Percentiles rank a stretch among this genome's conserved stretches.
phyloP scores from a whole-genome alignment of 2,329 filamentous ascomycete species.

The Penicillium sp. region DNA sequence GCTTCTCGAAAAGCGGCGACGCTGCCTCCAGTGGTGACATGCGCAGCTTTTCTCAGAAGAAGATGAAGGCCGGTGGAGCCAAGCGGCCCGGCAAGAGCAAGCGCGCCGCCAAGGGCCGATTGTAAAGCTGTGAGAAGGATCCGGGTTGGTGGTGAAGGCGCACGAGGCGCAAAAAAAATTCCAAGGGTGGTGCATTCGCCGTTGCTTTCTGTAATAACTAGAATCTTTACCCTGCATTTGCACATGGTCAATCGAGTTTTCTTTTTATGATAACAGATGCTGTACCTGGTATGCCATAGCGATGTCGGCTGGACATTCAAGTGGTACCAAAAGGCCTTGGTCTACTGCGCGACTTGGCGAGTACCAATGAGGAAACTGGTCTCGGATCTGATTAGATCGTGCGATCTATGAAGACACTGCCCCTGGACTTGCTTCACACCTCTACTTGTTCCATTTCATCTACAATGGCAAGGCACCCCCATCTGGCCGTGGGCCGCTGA shows the following conservation, averaged over 20 bases:
- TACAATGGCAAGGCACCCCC: no score
- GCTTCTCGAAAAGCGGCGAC: constrained; percentile 85
- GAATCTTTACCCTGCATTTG: constrained; percentile 20
- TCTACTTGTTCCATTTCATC: no score
- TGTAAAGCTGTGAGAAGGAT: constrained; percentile 8
- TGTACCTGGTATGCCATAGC: neutral
- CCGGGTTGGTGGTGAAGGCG: constrained; percentile 6
- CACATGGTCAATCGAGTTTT: constrained; percentile 17
- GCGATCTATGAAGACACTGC: no score
- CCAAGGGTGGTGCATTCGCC: constrained; percentile 9
- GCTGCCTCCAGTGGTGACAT: constrained; percentile 78
- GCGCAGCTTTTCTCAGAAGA: constrained; percentile 74
- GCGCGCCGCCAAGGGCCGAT: constrained; percentile 38
- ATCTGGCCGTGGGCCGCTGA: no score
- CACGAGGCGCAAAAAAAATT: constrained; percentile 16
- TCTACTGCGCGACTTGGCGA: no score
- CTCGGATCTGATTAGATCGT: no score
- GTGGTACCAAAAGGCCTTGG: no score
- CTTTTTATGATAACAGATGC: constrained; percentile 1
- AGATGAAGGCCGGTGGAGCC: constrained; percentile 68
- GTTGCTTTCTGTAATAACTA: constrained; percentile 24
- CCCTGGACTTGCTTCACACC: no score
- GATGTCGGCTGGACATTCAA: neutral
- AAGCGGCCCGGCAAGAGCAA: constrained; percentile 54
- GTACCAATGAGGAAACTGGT: no score